Evolutionary conservation across 345 rosid species (phyloP).

Genomic region (Dipteronia dyeriana): DNA sequence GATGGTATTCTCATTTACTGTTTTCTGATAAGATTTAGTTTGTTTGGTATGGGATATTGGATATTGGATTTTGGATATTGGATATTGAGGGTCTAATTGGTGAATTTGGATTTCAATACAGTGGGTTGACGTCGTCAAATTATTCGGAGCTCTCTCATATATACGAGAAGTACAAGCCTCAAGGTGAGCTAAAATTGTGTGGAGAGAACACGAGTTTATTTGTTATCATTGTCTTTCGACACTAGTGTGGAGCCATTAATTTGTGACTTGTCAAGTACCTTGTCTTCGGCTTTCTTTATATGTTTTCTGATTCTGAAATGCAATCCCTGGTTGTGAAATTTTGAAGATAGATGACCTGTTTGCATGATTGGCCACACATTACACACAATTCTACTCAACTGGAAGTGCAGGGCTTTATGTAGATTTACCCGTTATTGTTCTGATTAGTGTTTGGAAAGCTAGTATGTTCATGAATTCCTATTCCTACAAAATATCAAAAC

Average conservation of each 20-base stretch:
- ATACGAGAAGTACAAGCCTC: constrained; percentile 84
- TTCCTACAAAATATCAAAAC: background rate
- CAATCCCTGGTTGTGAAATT: background rate
- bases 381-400: background rate
- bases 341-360: background rate
- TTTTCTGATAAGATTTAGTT: background rate
- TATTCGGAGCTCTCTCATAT: constrained; percentile 84
- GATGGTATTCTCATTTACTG: constrained; percentile 48
- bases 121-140: constrained; percentile 86
- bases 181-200: constrained; percentile 49
- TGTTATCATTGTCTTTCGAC: background rate
- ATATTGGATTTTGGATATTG: too few species aligned
- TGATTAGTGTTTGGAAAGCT: background rate
- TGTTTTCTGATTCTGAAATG: background rate
- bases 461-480: too few species aligned
- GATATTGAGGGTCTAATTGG: background rate
- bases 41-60: background rate
- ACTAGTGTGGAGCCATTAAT: background rate
- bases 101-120: constrained; percentile 34
- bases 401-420: background rate
- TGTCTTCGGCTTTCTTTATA: background rate
- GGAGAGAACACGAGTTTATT: background rate
- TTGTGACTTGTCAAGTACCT: too few species aligned
- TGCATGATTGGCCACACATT: background rate
- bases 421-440: too few species aligned